Base-by-base conservation (phyloP, 2,329 filamentous ascomycete species). In the Fusarium sp. region DNA sequence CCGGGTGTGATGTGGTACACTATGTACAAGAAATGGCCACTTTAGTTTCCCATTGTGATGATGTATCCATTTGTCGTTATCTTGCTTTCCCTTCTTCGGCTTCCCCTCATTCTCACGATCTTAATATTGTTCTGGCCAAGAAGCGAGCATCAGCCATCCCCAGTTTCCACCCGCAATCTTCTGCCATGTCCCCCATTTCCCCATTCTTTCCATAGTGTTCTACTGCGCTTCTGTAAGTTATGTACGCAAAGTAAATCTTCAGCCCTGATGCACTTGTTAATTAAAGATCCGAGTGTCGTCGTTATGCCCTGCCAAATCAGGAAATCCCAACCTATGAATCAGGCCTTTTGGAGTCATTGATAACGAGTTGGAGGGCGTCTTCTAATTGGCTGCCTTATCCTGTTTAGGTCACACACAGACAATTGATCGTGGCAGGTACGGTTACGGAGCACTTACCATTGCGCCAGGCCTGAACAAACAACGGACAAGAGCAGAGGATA, bases 31-130 rank as follows among this genome's bases (percentile, higher is more conserved):
- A 40, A 55, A 62, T 67, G 62, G 58, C 42, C 64, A 58, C 46
- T 65, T 62, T 63, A 70, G 65, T 70, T 70, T 72, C 69, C 65
- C 69, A 70, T 72, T 55, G 52, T 48, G 61, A 69, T 27, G 49
- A 63, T 45, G 54, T 63, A 72, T 69, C 61, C 65, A 61, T 67
- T 67, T 65, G 61, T 72, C 57, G 69, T 72, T 70, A 67, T 72
- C 69, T 69, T 54, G 51, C 59, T 24, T 52, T 44, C 42, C 59
- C 57, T 67, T 53, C 57, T 52, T 37, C 16, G 49, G 49, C 32
- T 52, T 53, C 69, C 69, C 69, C 71, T 61, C 52, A 63, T 63
- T 46, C 40, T 46, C 61, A 37, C 29, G 12, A 53, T 53, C 49
- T 53, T 53, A 44, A 40, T 20, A 42, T 53, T 45, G 53, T 48